Conservation (phyloP, 179 eudicot genomes). For the Camellia oleifera region DNA sequence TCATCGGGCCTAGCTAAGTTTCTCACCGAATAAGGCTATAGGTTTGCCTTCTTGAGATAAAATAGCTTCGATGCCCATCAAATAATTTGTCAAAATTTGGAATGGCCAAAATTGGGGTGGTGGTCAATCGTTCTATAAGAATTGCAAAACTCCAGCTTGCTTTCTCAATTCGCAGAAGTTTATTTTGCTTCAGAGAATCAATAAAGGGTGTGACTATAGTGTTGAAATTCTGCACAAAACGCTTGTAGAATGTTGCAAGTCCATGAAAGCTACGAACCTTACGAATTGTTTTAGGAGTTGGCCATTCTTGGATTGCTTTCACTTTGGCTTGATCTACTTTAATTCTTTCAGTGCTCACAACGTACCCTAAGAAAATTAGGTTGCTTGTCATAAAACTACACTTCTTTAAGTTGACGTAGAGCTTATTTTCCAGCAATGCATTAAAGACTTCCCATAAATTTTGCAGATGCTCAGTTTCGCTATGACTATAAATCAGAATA, state of each 20-base stretch:
- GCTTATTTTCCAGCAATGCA: neutral
- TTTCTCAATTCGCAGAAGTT: too few species aligned
- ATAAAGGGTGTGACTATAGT: conserved; percentile 1
- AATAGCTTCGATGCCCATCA: too few species aligned
- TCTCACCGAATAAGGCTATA: too few species aligned
- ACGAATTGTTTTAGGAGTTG: neutral
- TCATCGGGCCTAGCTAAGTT: too few species aligned
- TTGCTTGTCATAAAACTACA: neutral
- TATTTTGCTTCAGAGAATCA: neutral
- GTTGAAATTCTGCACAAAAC: neutral
- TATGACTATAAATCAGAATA: neutral
- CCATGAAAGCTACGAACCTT: neutral
- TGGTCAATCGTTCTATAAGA: neutral
- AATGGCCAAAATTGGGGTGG: neutral
- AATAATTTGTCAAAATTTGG: neutral
- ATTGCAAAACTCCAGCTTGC: neutral
- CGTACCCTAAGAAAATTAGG: conserved; percentile 2
- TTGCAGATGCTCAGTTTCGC: too few species aligned
- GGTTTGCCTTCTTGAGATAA: too few species aligned
- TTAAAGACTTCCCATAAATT: neutral
- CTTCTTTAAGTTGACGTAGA: conserved; percentile 7
- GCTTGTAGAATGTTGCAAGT: neutral
- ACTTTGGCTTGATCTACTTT: neutral
- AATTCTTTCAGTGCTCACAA: conserved; percentile 3
- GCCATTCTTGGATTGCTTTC: conserved; percentile 2